phyloP scores from a whole-genome alignment of 164 flowering plant genomes.

The Stephania yunnanensis region DNA sequence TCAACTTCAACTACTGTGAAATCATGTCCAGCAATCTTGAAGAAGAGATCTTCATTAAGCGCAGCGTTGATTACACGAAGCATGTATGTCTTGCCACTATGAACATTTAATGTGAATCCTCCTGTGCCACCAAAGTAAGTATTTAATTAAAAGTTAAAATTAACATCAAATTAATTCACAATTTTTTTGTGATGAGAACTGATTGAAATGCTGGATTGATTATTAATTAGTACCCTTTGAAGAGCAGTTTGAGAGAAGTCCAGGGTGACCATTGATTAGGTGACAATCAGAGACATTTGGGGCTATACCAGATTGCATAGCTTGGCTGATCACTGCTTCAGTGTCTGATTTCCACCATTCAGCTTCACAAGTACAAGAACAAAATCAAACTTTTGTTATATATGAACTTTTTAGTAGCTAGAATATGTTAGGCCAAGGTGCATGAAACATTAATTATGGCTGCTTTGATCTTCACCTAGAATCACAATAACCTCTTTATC shows the following conservation, averaged over 20 bases:
- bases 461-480: constrained; percentile 31
- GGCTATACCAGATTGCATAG: constrained; percentile 53
- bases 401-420: too few species aligned
- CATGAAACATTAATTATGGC: neutral
- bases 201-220: too few species aligned
- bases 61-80: constrained; percentile 70
- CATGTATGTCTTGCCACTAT: constrained; percentile 57
- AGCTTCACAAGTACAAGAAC: constrained; percentile 23
- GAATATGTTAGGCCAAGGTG: too few species aligned
- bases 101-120: constrained; percentile 39
- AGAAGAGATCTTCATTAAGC: constrained; percentile 73
- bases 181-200: too few species aligned
- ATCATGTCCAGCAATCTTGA: constrained; percentile 63
- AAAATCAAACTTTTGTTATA: neutral
- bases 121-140: constrained; percentile 21
- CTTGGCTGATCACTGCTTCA: constrained; percentile 65
- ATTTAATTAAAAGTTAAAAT: too few species aligned
- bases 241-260: constrained; percentile 44
- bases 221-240: constrained; percentile 26
- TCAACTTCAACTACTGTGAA: constrained; percentile 65
- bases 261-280: constrained; percentile 78
- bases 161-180: too few species aligned
- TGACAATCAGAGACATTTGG: constrained; percentile 86
- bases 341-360: constrained; percentile 92
- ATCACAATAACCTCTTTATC: constrained; percentile 53